A percentile compares a stretch with the other conserved stretches of the same genome.
These are phyloP conservation scores for Elsinoe perseae DNA, from an alignment of 2,329 filamentous ascomycete species.

Conservation along the genomic window DNA sequence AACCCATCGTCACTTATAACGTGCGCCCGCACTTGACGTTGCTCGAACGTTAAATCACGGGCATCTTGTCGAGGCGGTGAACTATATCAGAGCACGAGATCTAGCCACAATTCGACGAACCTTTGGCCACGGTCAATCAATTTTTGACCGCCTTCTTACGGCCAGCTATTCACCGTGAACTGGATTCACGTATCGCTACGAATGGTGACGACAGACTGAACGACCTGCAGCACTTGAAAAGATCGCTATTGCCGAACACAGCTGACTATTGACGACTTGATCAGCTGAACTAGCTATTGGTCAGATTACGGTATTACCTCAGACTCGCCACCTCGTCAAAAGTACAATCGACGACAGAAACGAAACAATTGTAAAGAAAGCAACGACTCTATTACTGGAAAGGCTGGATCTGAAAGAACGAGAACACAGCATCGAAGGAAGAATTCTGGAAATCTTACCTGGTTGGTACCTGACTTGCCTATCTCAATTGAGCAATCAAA, in stretches of 20 bases:
- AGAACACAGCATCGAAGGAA: not conserved
- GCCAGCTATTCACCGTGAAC: not conserved
- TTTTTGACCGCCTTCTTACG: not conserved
- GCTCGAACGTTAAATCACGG: slow-evolving; percentile 9
- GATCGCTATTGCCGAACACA: too few species aligned
- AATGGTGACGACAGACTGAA: not conserved
- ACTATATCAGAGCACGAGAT: slow-evolving; percentile 10
- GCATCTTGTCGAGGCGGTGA: not conserved
- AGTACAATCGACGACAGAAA: too few species aligned
- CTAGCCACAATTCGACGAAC: not conserved
- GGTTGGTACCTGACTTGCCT: not conserved
- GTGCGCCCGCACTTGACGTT: slow-evolving; percentile 15
- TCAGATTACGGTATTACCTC: not conserved
- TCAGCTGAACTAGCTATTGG: not conserved
- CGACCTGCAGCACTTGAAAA: not conserved
- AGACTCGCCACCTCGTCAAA: not conserved
- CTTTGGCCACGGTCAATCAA: not conserved
- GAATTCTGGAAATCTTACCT: slow-evolving; percentile 10
- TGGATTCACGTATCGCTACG: not conserved
- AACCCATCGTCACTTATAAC: slow-evolving; percentile 12
- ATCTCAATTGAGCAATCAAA: not conserved
- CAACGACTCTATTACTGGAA: not conserved
- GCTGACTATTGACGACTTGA: too few species aligned
- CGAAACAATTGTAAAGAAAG: too few species aligned
- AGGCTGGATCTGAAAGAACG: slow-evolving; percentile 1